These are phyloP conservation scores for Fusarium staphyleae DNA, from an alignment of 2,329 filamentous ascomycete genomes.

Conservation along the genomic window DNA sequence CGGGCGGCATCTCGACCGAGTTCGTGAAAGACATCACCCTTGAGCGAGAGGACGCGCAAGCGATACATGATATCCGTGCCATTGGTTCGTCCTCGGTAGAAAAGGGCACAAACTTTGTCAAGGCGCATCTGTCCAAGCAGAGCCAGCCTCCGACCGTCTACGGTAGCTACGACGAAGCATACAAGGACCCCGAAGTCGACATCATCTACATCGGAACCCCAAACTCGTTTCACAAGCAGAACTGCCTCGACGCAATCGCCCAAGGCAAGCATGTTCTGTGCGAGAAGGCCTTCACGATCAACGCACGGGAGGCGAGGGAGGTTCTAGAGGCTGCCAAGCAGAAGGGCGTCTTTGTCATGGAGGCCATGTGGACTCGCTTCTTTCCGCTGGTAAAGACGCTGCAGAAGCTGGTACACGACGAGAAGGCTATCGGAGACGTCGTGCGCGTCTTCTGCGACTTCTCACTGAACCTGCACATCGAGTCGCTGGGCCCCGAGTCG, in stretches of 20 bases:
- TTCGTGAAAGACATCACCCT: too few species aligned
- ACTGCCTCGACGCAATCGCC: conserved; percentile 52
- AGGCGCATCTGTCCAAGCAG: neutral
- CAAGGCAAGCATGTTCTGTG: conserved; percentile 54
- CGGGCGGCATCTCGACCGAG: too few species aligned
- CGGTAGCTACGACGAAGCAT: conserved; percentile 50
- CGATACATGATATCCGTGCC: conserved; percentile 44
- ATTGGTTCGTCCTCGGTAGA: conserved; percentile 51
- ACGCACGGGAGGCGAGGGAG: conserved; percentile 48
- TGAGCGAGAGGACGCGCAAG: too few species aligned
- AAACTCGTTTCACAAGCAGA: conserved; percentile 53
- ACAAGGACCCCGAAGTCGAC: conserved; percentile 51
- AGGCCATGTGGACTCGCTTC: conserved; percentile 56
- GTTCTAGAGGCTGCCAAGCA: conserved; percentile 49
- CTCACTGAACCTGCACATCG: conserved; percentile 47
- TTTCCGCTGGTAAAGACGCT: conserved; percentile 49
- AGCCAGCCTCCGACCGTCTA: conserved; percentile 45
- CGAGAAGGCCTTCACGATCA: conserved; percentile 55
- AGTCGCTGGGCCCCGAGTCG: conserved; percentile 39
- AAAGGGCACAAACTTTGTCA: conserved; percentile 42
- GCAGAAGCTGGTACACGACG: conserved; percentile 47
- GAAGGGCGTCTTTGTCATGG: conserved; percentile 53
- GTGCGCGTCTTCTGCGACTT: conserved; percentile 52
- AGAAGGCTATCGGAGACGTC: conserved; percentile 50
- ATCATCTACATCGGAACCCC: conserved; percentile 56